Percentiles rank a stretch among this genome's conserved stretches.
These are phyloP conservation scores for Lyophyllum shimeji DNA, from an alignment of 768 basidiomycete species.

Conservation along the genomic window DNA sequence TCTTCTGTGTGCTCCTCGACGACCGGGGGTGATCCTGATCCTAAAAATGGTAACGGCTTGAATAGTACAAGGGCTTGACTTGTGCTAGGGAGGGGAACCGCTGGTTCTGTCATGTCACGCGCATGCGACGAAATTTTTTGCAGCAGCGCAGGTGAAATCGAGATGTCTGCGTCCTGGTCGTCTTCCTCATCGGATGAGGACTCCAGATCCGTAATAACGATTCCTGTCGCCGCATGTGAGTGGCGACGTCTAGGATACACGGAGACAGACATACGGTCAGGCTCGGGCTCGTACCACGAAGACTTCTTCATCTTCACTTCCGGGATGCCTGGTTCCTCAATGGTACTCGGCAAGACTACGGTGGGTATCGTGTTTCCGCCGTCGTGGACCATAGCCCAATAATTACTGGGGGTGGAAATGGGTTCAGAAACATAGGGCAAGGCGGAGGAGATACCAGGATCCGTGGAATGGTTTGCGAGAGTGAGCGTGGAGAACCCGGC, in stretches of 20 bases:
- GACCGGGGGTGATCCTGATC: background rate
- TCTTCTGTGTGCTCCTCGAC: conserved; percentile 17
- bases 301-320: conserved; percentile 65
- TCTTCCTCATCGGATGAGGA: conserved; percentile 47
- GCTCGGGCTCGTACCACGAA: conserved; percentile 71
- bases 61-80: conserved; percentile 59
- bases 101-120: conserved; percentile 12
- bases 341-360: conserved; percentile 27
- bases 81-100: conserved; percentile 18
- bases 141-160: conserved; percentile 46
- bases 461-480: conserved; percentile 23
- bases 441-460: conserved; percentile 10
- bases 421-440: conserved; percentile 13
- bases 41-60: conserved; percentile 35
- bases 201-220: conserved; percentile 62
- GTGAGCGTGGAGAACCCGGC: conserved; percentile 55
- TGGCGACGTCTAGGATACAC: conserved; percentile 1
- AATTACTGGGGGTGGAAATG: conserved; percentile 4
- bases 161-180: conserved; percentile 24
- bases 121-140: conserved; percentile 39
- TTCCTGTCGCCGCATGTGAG: conserved; percentile 41
- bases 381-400: conserved; percentile 11
- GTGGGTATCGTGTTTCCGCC: background rate
- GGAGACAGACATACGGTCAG: conserved; percentile 51
- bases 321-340: conserved; percentile 42